Evolutionary conservation across 23 red algal genomes (phyloP), one percentile per base, ranked within the genome.

Genomic region (Chondrus crispus): DNA sequence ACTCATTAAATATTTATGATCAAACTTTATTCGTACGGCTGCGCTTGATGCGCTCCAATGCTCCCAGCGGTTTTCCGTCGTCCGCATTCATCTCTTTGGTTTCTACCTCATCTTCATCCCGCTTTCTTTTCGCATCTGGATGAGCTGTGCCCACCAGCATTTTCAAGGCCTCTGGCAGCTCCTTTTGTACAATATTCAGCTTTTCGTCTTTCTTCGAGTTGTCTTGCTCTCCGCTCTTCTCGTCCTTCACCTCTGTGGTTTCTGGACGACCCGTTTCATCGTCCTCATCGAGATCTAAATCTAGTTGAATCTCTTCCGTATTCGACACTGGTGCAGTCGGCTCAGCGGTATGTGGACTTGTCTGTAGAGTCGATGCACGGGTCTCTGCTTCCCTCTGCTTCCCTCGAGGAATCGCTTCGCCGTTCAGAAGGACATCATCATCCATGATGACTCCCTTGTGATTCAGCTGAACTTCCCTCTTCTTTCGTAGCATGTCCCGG

Each of bases 401-500:
- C 12, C 71, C 49, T n/a, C n/a, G n/a, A n/a, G n/a, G n/a, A n/a
- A n/a, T n/a, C n/a, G n/a, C n/a, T 41, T 79, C 28, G 4, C 39
- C 77, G 48, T 58, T 40, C 68, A 62, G 19, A 24, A 46, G 33
- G n/a, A 69, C 26, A 26, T 48, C 82, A 18, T 68, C 9, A 11
- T 86, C 82, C 9, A 45, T 39, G 19, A 52, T 66, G 11, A 75
- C 66, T 37, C 71, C 85, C 38, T 39, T 54, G 30, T 43, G 58
- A n/a, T 89, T 75, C 32, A 89, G 41, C 71, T 89, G 85, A 5
- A 89, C 85, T 33, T 54, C 49, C 53, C 69, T 75, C 48, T 89
- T 89, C 33, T 77, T 50, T 57, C 95, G 89, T 19, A 96, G 70
- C 95, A 96, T 96, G 28, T 93, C 89, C 4, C 88, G 89, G 36